Conservation (phyloP, 805 yeast genomes). For the Helenozyma rhizophorensis region DNA sequence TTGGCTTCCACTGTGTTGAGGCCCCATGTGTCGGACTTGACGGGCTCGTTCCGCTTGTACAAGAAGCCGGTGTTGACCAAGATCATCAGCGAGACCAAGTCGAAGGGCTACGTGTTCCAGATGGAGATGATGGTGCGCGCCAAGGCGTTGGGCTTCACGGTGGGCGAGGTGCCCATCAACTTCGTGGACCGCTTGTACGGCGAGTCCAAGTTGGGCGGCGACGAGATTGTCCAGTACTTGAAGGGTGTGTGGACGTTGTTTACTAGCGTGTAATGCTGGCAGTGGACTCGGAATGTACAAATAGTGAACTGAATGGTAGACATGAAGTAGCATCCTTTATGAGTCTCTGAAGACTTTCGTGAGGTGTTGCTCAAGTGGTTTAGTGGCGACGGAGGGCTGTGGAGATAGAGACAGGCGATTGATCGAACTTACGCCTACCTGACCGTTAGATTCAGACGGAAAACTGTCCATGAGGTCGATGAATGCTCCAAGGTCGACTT, state of each 20-base stretch:
- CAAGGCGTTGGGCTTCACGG: slow-evolving; percentile 62
- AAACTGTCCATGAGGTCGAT: too few species aligned
- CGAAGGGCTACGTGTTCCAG: slow-evolving; percentile 81
- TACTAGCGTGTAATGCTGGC: slow-evolving; percentile 50
- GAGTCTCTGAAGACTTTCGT: too few species aligned
- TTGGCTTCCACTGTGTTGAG: slow-evolving; percentile 66
- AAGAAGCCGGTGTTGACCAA: slow-evolving; percentile 64
- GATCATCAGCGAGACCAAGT: slow-evolving; percentile 61
- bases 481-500: too few species aligned
- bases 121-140: slow-evolving; percentile 90
- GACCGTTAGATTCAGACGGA: too few species aligned
- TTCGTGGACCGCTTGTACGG: slow-evolving; percentile 79
- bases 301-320: too few species aligned
- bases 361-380: too few species aligned
- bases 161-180: slow-evolving; percentile 75
- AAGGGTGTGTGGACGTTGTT: slow-evolving; percentile 74
- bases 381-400: too few species aligned
- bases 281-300: too few species aligned
- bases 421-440: too few species aligned
- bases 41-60: slow-evolving; percentile 74
- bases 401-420: too few species aligned
- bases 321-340: too few species aligned
- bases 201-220: slow-evolving; percentile 75
- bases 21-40: slow-evolving; percentile 69
- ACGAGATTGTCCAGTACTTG: slow-evolving; percentile 72